phyloP scores from a whole-genome alignment of 2,329 filamentous ascomycete genomes.

The Penicillium nordicum region DNA sequence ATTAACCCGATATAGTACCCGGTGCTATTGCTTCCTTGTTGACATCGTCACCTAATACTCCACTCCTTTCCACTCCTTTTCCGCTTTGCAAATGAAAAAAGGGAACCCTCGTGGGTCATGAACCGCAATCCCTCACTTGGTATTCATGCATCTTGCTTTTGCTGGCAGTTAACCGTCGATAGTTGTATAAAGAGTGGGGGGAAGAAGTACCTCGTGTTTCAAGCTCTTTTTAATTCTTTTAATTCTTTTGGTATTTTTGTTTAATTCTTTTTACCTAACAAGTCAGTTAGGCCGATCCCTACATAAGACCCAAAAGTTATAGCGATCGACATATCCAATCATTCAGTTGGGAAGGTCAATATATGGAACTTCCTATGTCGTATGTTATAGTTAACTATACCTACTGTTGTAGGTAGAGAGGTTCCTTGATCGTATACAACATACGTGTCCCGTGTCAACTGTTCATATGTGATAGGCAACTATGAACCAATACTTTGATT shows the following conservation, averaged over 20 bases:
- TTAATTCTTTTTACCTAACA: neutral
- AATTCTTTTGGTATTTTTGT: neutral
- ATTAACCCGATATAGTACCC: neutral
- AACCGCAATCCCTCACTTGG: slow-evolving; percentile 15
- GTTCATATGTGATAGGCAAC: no score
- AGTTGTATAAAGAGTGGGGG: slow-evolving; percentile 4
- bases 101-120: slow-evolving; percentile 12
- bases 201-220: slow-evolving; percentile 7
- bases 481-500: neutral
- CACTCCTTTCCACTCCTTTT: neutral
- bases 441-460: neutral
- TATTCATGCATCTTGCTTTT: slow-evolving; percentile 3
- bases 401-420: neutral
- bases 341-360: slow-evolving; percentile 12
- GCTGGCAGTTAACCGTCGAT: slow-evolving; percentile 10
- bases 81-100: slow-evolving; percentile 20
- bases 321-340: slow-evolving; percentile 14
- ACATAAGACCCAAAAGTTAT: neutral
- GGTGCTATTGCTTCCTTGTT: neutral
- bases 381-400: no score
- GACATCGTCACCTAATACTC: slow-evolving; percentile 7
- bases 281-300: slow-evolving; percentile 2
- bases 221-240: neutral
- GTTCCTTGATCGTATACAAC: neutral
- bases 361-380: neutral